Conservation (phyloP, 2,329 filamentous ascomycete genomes). For the Fusarium globosum region DNA sequence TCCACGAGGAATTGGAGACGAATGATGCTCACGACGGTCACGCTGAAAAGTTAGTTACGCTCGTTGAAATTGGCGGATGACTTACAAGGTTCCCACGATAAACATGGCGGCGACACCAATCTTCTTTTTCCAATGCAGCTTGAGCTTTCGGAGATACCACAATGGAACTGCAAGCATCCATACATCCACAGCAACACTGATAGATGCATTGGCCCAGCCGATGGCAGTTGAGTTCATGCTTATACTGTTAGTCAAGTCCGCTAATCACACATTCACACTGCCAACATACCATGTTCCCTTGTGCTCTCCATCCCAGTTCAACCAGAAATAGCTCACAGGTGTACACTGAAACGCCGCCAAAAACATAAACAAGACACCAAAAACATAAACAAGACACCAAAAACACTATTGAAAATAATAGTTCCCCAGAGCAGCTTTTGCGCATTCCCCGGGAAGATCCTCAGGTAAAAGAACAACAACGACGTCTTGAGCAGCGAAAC, state of each 20-base stretch:
- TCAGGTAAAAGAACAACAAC: conserved; percentile 56
- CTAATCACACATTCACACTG: accelerated
- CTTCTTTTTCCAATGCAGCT: conserved; percentile 55
- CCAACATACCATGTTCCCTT: conserved; percentile 51
- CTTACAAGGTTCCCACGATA: conserved; percentile 55
- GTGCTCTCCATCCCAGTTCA: conserved; percentile 54
- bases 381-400: conserved; percentile 47
- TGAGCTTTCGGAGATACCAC: conserved; percentile 50
- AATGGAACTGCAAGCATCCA: conserved; percentile 57
- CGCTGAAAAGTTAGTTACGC: conserved; percentile 34
- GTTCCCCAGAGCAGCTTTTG: conserved; percentile 49
- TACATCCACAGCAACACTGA: conserved; percentile 56
- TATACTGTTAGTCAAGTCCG: not conserved
- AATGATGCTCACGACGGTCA: conserved; percentile 48
- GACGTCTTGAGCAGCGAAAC: conserved; percentile 55
- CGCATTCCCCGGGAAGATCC: conserved; percentile 51
- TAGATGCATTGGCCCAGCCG: conserved; percentile 55
- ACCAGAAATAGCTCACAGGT: conserved; percentile 56
- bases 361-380: conserved; percentile 49
- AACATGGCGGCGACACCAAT: conserved; percentile 57
- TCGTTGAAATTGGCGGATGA: not conserved
- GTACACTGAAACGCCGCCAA: conserved; percentile 52
- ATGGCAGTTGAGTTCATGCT: conserved; percentile 53
- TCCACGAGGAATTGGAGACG: conserved; percentile 45
- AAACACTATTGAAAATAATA: conserved; percentile 46